phyloP scores from a whole-genome alignment of 495 filamentous ascomycete species.

The Trichoderma asperelloides region DNA sequence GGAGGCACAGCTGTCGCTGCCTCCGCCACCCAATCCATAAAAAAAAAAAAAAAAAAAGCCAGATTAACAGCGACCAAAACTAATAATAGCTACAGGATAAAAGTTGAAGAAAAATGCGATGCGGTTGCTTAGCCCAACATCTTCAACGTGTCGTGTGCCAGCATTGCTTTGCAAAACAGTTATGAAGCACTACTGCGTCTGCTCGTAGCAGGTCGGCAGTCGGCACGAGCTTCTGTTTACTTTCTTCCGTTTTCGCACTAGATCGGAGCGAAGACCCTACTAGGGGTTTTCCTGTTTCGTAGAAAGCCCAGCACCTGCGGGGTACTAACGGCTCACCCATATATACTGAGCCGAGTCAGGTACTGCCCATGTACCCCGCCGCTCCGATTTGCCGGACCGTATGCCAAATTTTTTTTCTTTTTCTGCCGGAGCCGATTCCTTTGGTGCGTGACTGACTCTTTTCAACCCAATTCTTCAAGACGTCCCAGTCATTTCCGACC shows the following conservation, averaged over 20 bases:
- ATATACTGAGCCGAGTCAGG: not conserved
- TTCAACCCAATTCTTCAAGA: constrained; percentile 1
- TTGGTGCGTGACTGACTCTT: not conserved
- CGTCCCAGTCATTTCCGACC: not conserved
- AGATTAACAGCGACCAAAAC: not conserved
- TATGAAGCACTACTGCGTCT: not conserved
- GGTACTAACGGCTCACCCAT: not conserved
- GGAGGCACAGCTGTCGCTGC: not conserved
- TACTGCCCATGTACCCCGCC: constrained; percentile 1
- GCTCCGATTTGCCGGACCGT: constrained; percentile 4
- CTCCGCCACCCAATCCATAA: not conserved
- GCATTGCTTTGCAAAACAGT: not conserved
- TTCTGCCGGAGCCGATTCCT: not conserved
- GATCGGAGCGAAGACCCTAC: not conserved
- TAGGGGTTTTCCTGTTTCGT: not conserved
- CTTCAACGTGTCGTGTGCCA: not conserved
- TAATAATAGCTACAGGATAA: not conserved
- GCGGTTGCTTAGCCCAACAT: not conserved
- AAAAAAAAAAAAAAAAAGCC: not conserved
- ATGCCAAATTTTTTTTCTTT: constrained; percentile 7
- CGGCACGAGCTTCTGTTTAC: constrained; percentile 10
- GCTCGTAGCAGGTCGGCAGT: not conserved
- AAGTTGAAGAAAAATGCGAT: not conserved
- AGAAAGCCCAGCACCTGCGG: not conserved
- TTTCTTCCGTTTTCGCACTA: constrained; percentile 9